Evolutionary conservation across 768 basidiomycete species (phyloP), one percentile per base, ranked within the genome.

Genomic region (Epithele typhae): DNA sequence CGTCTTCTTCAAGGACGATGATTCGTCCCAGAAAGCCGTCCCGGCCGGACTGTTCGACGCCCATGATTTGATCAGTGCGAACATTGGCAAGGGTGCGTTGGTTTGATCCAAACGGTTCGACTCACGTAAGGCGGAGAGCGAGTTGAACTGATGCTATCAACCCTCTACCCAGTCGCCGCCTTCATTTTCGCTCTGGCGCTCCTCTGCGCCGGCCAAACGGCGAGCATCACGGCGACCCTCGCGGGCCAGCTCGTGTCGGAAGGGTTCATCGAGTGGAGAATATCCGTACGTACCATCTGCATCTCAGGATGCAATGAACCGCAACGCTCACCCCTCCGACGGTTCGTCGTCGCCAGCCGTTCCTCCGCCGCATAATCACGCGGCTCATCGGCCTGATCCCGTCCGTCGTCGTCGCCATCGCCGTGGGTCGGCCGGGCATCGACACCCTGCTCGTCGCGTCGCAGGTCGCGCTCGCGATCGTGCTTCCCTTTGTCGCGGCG

Each of bases 221-320:
- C 94, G 0, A 87, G 85, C 19, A 77, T 97, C 42, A 87, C 94
- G 2, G 92, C 89, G 10, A 95, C 92, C 0, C 75, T 95, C 7
- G 84, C 90, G 0, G 92, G 92, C 0, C 93, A 96, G 64, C 83
- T 91, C 18, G 84, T 97, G 30, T 83, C 82, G 0, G 92, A 97
- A 65, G 92, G 93, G 0, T 92, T 93, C 64, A 74, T 95, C 44
- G 79, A 79, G 44, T 95, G 91, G 92, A 76, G 81, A 40, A 78
- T 92, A 25, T 87, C 88, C 51, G 85, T 88, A 59, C 40, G 59
- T 52, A n/a, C n/a, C n/a, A n/a, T n/a, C 19, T 35, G 33, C 15
- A 10, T 5, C 3, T 65, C 67, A 32, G 62, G 67, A 42, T 57
- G 58, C 8, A 37, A 36, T 17, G 22, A 3, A 10, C 24, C 25